These are phyloP conservation scores for Fragosphaeria purpurea DNA, from an alignment of 2,329 filamentous ascomycete genomes.

Conservation along the genomic window DNA sequence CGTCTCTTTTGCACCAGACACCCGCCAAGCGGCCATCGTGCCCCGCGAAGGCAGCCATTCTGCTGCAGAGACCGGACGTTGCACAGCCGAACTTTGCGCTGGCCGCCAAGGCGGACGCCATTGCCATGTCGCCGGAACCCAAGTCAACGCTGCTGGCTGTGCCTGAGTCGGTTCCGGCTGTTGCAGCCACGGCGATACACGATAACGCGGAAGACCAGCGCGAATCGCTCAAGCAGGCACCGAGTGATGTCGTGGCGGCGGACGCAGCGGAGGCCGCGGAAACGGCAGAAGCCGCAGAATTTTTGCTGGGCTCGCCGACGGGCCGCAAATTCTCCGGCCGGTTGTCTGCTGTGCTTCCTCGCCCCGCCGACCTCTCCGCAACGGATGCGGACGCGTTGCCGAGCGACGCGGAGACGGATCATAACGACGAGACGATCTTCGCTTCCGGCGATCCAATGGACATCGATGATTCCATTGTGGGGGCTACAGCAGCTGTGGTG, in stretches of 20 bases:
- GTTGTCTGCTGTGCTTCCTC: constrained; percentile 28
- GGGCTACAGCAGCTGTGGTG: neutral
- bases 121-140: constrained; percentile 21
- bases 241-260: too few relatives aligned
- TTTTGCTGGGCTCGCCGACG: constrained; percentile 17
- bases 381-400: neutral
- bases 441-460: constrained; percentile 14
- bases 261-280: constrained; percentile 6
- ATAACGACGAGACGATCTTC: neutral
- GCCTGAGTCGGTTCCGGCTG: neutral
- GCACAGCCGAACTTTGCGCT: neutral
- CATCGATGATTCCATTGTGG: constrained; percentile 18
- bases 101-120: constrained; percentile 7
- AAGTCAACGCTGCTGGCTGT: constrained; percentile 25
- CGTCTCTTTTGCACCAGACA: constrained; percentile 37
- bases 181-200: too few relatives aligned
- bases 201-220: too few relatives aligned
- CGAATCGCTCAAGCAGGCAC: too few relatives aligned
- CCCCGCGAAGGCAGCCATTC: constrained; percentile 24
- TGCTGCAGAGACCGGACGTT: constrained; percentile 20
- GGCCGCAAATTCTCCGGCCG: constrained; percentile 24
- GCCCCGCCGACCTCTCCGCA: constrained; percentile 17
- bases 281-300: constrained; percentile 9
- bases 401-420: neutral
- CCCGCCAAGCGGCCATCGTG: constrained; percentile 23